phyloP scores from a whole-genome alignment of 2,329 filamentous ascomycete species.

The Pseudogymnoascus verrucosus region DNA sequence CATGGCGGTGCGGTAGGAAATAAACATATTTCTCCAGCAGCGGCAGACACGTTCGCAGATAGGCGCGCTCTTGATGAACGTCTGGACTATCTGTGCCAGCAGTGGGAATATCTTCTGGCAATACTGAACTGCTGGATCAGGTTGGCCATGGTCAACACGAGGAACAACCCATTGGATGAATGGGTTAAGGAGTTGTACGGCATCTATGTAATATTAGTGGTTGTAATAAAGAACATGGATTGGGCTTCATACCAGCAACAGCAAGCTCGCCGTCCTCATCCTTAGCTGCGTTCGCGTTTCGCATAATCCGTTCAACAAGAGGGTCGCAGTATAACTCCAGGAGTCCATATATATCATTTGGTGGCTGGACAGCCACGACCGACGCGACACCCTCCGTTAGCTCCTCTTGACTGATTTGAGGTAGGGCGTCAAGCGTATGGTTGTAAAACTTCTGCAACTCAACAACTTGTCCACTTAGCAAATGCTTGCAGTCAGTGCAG shows the following conservation, averaged over 20 bases:
- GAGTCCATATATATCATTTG: constrained; percentile 70
- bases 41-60: constrained; percentile 91
- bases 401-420: constrained; percentile 83
- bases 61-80: constrained; percentile 75
- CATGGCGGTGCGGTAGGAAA: constrained; percentile 88
- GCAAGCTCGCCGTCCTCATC: constrained; percentile 78
- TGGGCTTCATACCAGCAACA: constrained; percentile 58
- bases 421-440: constrained; percentile 77
- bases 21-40: constrained; percentile 95
- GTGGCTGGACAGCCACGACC: constrained; percentile 79
- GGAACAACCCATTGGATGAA: constrained; percentile 76
- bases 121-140: constrained; percentile 90
- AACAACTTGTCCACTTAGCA: constrained; percentile 73
- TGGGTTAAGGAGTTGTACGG: constrained; percentile 83
- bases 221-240: not conserved
- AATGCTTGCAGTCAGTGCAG: constrained; percentile 85
- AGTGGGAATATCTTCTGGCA: constrained; percentile 91
- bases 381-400: constrained; percentile 91
- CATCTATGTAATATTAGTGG: constrained; percentile 47
- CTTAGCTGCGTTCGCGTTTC: constrained; percentile 75
- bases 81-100: constrained; percentile 76
- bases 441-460: constrained; percentile 92
- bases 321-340: constrained; percentile 93
- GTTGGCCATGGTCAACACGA: constrained; percentile 59
- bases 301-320: constrained; percentile 75